Evolutionary conservation across 2,329 filamentous ascomycete genomes (phyloP), one percentile per base, ranked within the genome.

Genomic region (Pseudogymnoascus sp.): DNA sequence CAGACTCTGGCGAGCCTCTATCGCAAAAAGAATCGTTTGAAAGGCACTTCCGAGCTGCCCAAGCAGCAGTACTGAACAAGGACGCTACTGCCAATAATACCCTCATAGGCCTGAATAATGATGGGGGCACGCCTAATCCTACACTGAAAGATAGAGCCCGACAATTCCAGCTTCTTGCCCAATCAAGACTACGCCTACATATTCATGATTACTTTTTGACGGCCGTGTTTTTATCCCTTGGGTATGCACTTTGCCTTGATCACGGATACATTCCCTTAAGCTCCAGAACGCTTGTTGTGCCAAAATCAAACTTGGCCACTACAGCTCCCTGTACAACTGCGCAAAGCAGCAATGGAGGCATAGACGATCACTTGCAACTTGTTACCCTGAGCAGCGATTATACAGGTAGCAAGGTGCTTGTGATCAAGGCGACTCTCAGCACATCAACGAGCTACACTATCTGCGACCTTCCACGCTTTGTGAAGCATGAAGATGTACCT

Each of bases 171-270:
- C 49, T 55, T 14, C 49, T 55, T 14, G 49, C 49, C 29, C 49
- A 55, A 29, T 55, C 49, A 35, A 55, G 49, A 14, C 16, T 55
- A 29, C 49, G 49, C n/a, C 29, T 55, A 33, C 49, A 55, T 35
- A 33, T 73, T 5, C 70, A 74, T 60, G 71, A 73, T 59, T 64
- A 66, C 14, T 72, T 74, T 39, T 69, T 74, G 55, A 72, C 72
- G 52, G 68, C 72, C 11, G 69, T 73, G 19, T 68, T 73, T 29
- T 68, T 68, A 19, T 70, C 70, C 19, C 63, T 74, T 26, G 65
- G 69, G 2, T 71, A 69, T 64, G 66, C 68, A 58, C 70, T 74
- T 58, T 72, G 71, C 61, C 69, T 67, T 52, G 69, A 72, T 45
- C 65, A 71, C 45, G 65, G 66, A 14, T 72, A 68, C 52, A 67